Percentiles rank a stretch among this genome's conserved stretches.
phyloP scores from a whole-genome alignment of 2,329 filamentous ascomycete genomes.

The Colletotrichum truncatum region DNA sequence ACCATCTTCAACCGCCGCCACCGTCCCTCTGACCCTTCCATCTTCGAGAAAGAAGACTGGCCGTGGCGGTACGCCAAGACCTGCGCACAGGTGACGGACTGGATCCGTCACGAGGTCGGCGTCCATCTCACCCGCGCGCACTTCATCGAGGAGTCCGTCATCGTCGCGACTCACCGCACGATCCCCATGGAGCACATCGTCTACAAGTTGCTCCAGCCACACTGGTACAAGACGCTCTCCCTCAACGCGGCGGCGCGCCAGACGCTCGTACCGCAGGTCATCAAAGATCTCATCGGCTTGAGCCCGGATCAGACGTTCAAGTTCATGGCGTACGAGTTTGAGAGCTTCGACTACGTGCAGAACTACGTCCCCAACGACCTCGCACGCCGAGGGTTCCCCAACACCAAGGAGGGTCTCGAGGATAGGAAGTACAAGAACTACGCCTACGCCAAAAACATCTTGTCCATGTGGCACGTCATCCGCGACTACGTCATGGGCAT shows the following conservation, averaged over 20 bases:
- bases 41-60: constrained; percentile 53
- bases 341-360: constrained; percentile 53
- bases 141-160: constrained; percentile 57
- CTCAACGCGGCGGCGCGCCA: constrained; percentile 57
- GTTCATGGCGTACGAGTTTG: constrained; percentile 50
- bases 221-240: constrained; percentile 60
- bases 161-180: constrained; percentile 54
- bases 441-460: constrained; percentile 56
- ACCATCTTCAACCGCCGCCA: constrained; percentile 58
- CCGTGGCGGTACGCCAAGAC: constrained; percentile 63
- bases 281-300: constrained; percentile 52
- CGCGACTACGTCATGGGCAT: constrained; percentile 51
- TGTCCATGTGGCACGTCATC: constrained; percentile 53
- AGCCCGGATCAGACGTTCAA: constrained; percentile 44
- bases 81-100: constrained; percentile 57
- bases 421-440: constrained; percentile 56
- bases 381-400: constrained; percentile 50
- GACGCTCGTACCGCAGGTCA: constrained; percentile 53
- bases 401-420: constrained; percentile 39
- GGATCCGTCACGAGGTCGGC: constrained; percentile 56
- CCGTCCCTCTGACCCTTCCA: constrained; percentile 38
- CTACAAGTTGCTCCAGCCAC: constrained; percentile 52
- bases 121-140: constrained; percentile 57
- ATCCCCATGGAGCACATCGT: constrained; percentile 53
- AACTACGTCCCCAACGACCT: constrained; percentile 58